Evolutionary conservation across 495 filamentous ascomycete genomes (phyloP), one percentile per base, ranked within the genome.

Genomic region (Immersiella caudata): DNA sequence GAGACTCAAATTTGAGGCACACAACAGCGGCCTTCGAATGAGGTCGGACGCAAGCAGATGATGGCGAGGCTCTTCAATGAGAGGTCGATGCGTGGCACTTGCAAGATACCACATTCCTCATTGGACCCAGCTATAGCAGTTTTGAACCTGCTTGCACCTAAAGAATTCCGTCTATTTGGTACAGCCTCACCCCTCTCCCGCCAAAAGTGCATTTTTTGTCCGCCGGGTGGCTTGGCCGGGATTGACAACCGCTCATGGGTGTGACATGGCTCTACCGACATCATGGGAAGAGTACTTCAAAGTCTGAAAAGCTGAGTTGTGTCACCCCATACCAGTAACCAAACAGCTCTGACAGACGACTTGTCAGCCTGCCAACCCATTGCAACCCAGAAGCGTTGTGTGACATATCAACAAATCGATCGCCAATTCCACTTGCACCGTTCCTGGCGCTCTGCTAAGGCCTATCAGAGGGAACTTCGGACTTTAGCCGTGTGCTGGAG

Each of bases 21-120:
- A 46, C 40, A 12, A 14, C 40, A 46, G 40, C 40, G 2, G 2
- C 5, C 14, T 12, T 14, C 40, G 40, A 46, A 46, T 12, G 14
- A 4, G 29, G 4, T 46, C 11, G 16, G 40, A 2, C 40, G 14
- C 2, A 12, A 46, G 9, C 40, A 46, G 40, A 18, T 46, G 40
- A 46, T 6, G 40, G 40, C 40, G 54, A 57, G 54, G 54, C 54
- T 57, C 54, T 24, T 26, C 54, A 57, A 57, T 57, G n/a, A 57
- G 54, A 57, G 54, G 54, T 18, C 2, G 54, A 57, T 26, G 54
- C 54, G 54, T 57, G 54, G 54, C 54, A 24, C 54, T 57, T 57
- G 9, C 54, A 57, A 14, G 5, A 24, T 16, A 6, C 54, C 54
- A 3, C 2, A 12, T 2, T 12, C 16, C 40, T 46, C 40, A 46